These are phyloP conservation scores for Hyphodiscus hymeniophilus DNA, from an alignment of 495 filamentous ascomycete species.

Conservation along the genomic window DNA sequence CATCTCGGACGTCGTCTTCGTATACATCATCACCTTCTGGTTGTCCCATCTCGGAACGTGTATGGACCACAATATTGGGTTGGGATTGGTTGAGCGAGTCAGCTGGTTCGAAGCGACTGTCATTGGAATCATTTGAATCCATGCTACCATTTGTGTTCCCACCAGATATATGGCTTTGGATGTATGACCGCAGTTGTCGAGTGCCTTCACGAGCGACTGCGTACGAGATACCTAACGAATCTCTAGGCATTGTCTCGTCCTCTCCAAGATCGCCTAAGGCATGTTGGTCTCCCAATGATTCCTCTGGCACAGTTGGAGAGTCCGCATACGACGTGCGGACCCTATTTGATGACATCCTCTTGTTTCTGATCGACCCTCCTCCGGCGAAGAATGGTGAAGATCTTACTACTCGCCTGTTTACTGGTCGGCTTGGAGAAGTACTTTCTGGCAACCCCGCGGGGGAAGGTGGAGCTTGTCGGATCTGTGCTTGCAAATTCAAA, in stretches of 20 bases:
- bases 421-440: slow-evolving; percentile 1
- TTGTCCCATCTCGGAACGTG: background rate
- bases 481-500: background rate
- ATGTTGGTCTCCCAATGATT: slow-evolving; percentile 1
- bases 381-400: slow-evolving; percentile 17
- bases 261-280: slow-evolving; percentile 1
- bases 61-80: background rate
- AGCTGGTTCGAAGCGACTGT: slow-evolving; percentile 17
- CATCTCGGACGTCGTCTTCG: slow-evolving; percentile 5
- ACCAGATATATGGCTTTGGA: slow-evolving; percentile 6
- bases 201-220: slow-evolving; percentile 15
- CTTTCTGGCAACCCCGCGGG: background rate
- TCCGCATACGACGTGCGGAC: slow-evolving; percentile 8
- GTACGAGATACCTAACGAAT: slow-evolving; percentile 13
- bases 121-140: slow-evolving; percentile 1
- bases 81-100: slow-evolving; percentile 1
- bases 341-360: slow-evolving; percentile 11
- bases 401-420: slow-evolving; percentile 7
- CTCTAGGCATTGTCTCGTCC: background rate
- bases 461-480: too few relatives aligned
- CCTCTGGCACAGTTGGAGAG: slow-evolving; percentile 9
- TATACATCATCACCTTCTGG: background rate
- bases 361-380: slow-evolving; percentile 9
- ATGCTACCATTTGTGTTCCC: slow-evolving; percentile 7
- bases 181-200: slow-evolving; percentile 13